Conservation (phyloP, 2,329 filamentous ascomycete genomes). For the Zymoseptoria crescenta region DNA sequence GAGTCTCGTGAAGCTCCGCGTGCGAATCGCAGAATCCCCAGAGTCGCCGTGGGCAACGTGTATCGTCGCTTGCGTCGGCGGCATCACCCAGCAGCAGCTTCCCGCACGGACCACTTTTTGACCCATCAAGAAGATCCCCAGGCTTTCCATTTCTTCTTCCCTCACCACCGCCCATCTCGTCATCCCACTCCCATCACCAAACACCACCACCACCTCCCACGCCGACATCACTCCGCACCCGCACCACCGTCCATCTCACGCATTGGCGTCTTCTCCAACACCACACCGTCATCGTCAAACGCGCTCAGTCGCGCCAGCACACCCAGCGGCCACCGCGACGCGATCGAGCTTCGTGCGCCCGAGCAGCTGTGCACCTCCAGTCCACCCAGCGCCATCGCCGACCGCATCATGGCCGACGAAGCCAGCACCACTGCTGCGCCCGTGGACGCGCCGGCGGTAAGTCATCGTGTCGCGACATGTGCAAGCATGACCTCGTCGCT, state of each 20-base stretch:
- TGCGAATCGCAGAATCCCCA: slow-evolving; percentile 9
- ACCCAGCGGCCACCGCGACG: slow-evolving; percentile 14
- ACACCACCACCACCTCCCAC: slow-evolving; percentile 17
- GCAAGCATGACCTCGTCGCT: slow-evolving; percentile 16
- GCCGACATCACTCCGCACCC: slow-evolving; percentile 11
- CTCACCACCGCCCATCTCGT: slow-evolving; percentile 7
- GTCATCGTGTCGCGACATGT: slow-evolving; percentile 9
- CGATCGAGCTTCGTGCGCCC: slow-evolving; percentile 13
- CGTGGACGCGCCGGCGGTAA: slow-evolving; percentile 24
- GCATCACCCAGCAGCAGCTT: slow-evolving; percentile 5
- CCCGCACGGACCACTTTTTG: slow-evolving; percentile 5
- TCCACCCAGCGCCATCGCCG: slow-evolving; percentile 5
- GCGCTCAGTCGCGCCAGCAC: slow-evolving; percentile 9
- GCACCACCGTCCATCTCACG: slow-evolving; percentile 5
- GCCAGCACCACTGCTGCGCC: slow-evolving; percentile 15
- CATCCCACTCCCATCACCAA: slow-evolving; percentile 16
- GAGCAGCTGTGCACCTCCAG: neutral
- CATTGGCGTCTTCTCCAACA: slow-evolving; percentile 6
- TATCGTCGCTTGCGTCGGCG: slow-evolving; percentile 5
- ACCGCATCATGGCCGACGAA: slow-evolving; percentile 27
- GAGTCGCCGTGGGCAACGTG: neutral
- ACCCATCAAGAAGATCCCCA: neutral
- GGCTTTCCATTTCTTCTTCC: slow-evolving; percentile 6
- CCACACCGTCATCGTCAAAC: slow-evolving; percentile 6
- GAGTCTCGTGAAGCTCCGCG: slow-evolving; percentile 19